Conservation (phyloP, 192 early-diverging fungal species). For the Mortierella hygrophila region DNA sequence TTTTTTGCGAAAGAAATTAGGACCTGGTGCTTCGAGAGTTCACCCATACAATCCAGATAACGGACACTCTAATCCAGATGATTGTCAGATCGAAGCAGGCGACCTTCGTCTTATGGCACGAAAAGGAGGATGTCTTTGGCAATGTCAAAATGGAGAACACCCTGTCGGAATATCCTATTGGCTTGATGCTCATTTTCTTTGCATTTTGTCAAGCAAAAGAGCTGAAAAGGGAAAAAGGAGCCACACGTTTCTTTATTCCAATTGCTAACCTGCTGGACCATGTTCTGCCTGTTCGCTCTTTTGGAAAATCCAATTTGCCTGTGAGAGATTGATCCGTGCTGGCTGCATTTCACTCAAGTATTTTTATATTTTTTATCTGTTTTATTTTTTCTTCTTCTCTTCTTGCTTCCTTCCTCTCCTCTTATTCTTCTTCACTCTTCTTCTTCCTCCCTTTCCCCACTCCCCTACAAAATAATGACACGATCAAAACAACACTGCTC, state of each 20-base stretch:
- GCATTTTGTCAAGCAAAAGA: too few species aligned
- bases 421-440: not conserved
- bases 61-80: too few species aligned
- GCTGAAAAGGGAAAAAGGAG: too few species aligned
- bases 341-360: not conserved
- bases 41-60: too few species aligned
- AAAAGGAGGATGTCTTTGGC: too few species aligned
- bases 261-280: not conserved
- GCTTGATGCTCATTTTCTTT: too few species aligned
- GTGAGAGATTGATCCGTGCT: not conserved
- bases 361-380: not conserved
- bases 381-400: not conserved
- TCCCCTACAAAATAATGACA: not conserved
- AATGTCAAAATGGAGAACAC: too few species aligned
- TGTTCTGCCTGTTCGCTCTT: not conserved
- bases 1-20: too few species aligned
- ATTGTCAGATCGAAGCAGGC: too few species aligned
- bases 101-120: too few species aligned
- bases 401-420: not conserved
- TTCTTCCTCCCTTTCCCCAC: not conserved
- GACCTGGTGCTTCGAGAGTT: too few species aligned
- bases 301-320: not conserved
- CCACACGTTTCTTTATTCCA: not conserved
- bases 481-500: not conserved
- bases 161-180: too few species aligned